Base-by-base conservation (phyloP, 2,329 filamentous ascomycete species). In the Metarhizium brunneum region DNA sequence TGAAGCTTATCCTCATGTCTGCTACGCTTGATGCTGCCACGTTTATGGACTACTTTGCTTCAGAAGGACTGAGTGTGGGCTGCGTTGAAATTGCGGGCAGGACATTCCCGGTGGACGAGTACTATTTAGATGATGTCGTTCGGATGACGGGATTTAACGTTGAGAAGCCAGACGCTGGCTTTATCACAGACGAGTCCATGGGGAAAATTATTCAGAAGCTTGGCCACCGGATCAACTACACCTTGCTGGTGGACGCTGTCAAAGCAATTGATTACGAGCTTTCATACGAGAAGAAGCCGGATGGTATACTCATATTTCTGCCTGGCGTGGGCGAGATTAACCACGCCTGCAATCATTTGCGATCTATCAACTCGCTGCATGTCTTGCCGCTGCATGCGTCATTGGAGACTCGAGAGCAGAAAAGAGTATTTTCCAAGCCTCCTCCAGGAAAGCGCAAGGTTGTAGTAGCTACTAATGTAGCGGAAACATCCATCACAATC, bases 401-500 rank as follows among this genome's bases (percentile, higher is more conserved):
- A 0, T 80, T 99, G 1, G 86, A 95, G 64, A 92, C 92, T 10
- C 80, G 80, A 2, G 92, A 97, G 63, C 94, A 99, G 70, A 87
- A 88, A 58, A 82, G 84, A 29, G 94, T 99, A 0, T 99, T 99
- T 67, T 79, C 83, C 32, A 78, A 79, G 14, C 75, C 94, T 4
- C 92, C 92, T 0, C 69, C 74, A 2, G 91, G 91, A 0, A 92
- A 90, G 71, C 82, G 94, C 40, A 99, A 99, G 71, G 83, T 99
- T 13, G 88, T 99, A 38, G 89, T 92, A 6, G 90, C 94, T 1
- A 99, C 94, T 48, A 99, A 99, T 65, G 92, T 99, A 2, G 94
- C 94, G 2, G 94, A 99, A 69, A 99, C 94, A 0, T 97, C 94
- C 2, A 97, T 99, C 68, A 99, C 94, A 0, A 99, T 99, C 58